Evolutionary conservation across 228 moss, liverwort and hornwort species (phyloP).

Genomic region (Sphagnum magellanicum): DNA sequence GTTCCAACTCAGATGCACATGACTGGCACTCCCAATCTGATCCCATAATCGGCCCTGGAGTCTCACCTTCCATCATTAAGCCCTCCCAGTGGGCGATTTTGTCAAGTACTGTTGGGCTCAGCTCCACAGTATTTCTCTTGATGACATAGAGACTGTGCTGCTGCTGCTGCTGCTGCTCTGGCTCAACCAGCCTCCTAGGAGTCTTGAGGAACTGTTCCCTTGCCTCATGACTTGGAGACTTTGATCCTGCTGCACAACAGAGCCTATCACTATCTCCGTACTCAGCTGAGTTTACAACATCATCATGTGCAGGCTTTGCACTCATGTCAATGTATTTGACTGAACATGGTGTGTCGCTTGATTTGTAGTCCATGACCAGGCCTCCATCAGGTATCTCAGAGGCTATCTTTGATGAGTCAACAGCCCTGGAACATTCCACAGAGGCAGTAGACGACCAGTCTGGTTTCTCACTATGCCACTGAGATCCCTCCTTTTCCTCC

Average conservation of each 20-base stretch:
- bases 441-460: background rate
- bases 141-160: background rate
- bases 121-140: conserved; percentile 21
- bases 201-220: conserved; percentile 19
- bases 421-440: background rate
- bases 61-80: conserved; percentile 34
- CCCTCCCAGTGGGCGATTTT: conserved; percentile 59
- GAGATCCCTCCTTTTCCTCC: background rate
- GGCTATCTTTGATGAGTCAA: background rate
- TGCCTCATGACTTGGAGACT: no score
- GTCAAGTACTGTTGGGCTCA: conserved; percentile 42
- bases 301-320: conserved; percentile 11
- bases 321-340: conserved; percentile 24
- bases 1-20: conserved; percentile 31
- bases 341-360: conserved; percentile 6
- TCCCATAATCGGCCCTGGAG: conserved; percentile 44
- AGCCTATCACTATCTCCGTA: no score
- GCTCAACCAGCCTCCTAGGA: background rate
- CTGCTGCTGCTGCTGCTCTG: background rate
- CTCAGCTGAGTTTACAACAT: background rate
- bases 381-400: conserved; percentile 11
- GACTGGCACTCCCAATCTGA: conserved; percentile 64
- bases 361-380: background rate
- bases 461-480: background rate
- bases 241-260: no score